Evolutionary conservation across 1,139 yeast genomes (phyloP), one percentile per base, ranked within the genome.

Genomic region (Suhomyces bokatorum): DNA sequence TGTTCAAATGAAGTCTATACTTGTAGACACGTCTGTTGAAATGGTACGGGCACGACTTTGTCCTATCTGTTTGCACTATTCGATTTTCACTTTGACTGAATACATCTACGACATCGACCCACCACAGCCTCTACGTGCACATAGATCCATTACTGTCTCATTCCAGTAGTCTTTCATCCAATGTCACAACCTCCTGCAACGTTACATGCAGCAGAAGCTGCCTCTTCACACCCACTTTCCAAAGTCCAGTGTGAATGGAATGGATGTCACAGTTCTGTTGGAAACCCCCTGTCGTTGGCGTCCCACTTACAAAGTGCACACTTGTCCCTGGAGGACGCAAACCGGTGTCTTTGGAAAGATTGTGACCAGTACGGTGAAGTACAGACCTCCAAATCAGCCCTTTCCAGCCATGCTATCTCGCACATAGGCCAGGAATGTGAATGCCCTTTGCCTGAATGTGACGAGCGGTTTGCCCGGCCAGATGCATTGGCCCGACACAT

Each of bases 371-470:
- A 67, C 45, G 85, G 85, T 2, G 61, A 75, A 1, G 70, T 72
- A 32, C 86, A 81, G 56, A 81, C 85, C 4, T 75, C 83, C 7
- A 60, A 83, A 45, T 77, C 79, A 62, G 85, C 85, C 1, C 69
- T 85, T 29, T 72, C 81, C 1, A 72, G 85, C 0, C 91, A 85
- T 57, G 69, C 84, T 55, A 63, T 88, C 42, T 71, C 80, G 2
- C 91, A 85, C 58, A 80, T 87, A 0, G 84, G 86, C 0, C 87
- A 43, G 83, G 55, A 76, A 77, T 52, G 87, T 87, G 28, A 83
- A 52, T 86, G 95, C 58, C 75, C 82, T 0, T 70, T 84, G 12
- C 89, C 89, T 1, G 89, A 83, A 55, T 86, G 93, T 63, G 79
- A 77, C 46, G 75, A 80, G 48, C 75, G 75, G 42, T 84, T 83